Base-by-base conservation (phyloP, 2,329 filamentous ascomycete species). In the Cladosporium sp. region DNA sequence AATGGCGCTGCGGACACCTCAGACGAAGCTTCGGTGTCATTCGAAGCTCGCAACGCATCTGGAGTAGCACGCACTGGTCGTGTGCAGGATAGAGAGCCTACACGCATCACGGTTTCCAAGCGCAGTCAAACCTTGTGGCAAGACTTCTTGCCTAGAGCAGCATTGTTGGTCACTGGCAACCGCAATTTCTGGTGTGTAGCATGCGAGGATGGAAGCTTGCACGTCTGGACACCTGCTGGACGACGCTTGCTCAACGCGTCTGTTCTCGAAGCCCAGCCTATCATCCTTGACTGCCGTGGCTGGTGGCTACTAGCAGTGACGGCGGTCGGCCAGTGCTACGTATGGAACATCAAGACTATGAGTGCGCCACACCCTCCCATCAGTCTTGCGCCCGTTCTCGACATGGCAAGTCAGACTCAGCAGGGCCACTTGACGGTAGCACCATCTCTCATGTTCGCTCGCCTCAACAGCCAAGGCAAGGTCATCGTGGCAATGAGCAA, bases 401-500 rank as follows among this genome's bases (percentile, higher is more conserved):
- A 99, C 69, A 87, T 94, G 65, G 94, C 95, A 33, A 87, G 89
- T 49, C 89, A 92, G 66, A 89, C 90, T 0, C 85, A 97, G 64
- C 90, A 90, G 64, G 87, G 88, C 8, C 91, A 96, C 73, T 86
- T 92, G 3, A 93, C 91, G 11, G 85, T 87, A 3, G 92, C 86
- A 0, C 94, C 95, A 0, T 91, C 92, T 14, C 87, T 99, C 40
- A 96, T 95, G 5, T 95, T 94, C 60, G 95, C 93, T 2, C 90
- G 95, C 55, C 84, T 99, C 62, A 99, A 97, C 77, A 92, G 91
- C 0, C 89, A 88, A 63, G 96, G 95, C 1, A 86, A 92, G 53
- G 86, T 98, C 23, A 84, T 98, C 28, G 87, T 98, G n/a, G 95
- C 92, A 0, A 84, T 99, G 66, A 95, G 90, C 28, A 98, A 97